Base-by-base conservation (phyloP, 805 yeast genomes). In the Candida cerambycidarum region DNA sequence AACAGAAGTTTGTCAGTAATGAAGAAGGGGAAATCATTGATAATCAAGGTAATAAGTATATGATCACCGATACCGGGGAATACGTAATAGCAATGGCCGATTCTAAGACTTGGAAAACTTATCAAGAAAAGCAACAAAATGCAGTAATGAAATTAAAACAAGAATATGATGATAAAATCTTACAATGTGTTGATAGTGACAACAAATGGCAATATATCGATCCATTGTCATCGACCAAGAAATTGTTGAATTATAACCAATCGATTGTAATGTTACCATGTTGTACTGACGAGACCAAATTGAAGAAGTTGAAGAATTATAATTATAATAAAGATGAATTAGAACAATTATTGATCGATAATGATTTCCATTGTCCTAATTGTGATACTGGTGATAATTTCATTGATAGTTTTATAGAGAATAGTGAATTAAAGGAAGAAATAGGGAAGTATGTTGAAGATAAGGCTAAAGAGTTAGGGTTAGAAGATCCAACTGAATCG, bases 11-110 rank as follows among this genome's bases (percentile, higher is more conserved):
- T 3, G 55, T 62, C 4, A 58, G 68, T 5, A 69, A 66, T 42
- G 76, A 69, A 17, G 63, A 67, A 41, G 76, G 76, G 4, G 74
- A 69, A 41, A 56, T 70, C 50, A 65, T 70, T 6, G 76, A 71
- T 47, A 59, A 58, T n/a, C 69, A 69, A 33, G 76, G 76, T 1
- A 70, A 77, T 56, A 78, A 80, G 32, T 85, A 84, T 45, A 80
- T 93, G 85, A 80, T 93, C 52, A 89, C 89, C 24, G 98, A 90
- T 39, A 93, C 89, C 27, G 99, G 99, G 38, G 87, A 90, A 55
- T 93, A 86, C 60, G 99, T 93, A 4, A 85, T 89, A 38, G 97
- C 95, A n/a, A 81, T 90, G 47, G 98, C 98, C 0, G 99, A 93
- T 65, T 78, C 81, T 32, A 83, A 82, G 55, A 84, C 97, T 0